Evolutionary conservation across 2,329 filamentous ascomycete genomes (phyloP).

Genomic region (Alternaria triticimaculans): DNA sequence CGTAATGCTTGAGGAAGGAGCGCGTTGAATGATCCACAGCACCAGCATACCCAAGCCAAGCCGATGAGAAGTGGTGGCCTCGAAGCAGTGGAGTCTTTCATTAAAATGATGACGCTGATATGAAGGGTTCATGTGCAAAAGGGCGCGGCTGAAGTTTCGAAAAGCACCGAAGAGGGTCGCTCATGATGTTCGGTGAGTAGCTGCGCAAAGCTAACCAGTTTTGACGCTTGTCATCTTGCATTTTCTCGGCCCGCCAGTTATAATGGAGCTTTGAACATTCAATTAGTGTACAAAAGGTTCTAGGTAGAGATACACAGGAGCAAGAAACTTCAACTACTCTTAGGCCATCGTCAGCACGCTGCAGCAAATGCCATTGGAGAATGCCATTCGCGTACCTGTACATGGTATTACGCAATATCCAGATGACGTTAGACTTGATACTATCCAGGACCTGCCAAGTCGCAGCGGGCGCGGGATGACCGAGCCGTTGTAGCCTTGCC

Average conservation of each 20-base stretch:
- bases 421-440: too few relatives aligned
- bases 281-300: neutral
- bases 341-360: neutral
- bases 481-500: constrained; percentile 25
- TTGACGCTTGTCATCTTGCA: neutral
- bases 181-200: neutral
- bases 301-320: neutral
- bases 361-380: neutral
- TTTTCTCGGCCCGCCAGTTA: neutral
- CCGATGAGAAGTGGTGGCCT: constrained; percentile 26
- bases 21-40: constrained; percentile 22
- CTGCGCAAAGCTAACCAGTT: neutral
- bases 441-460: too few relatives aligned
- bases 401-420: neutral
- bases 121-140: neutral
- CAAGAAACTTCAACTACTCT: neutral
- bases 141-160: neutral
- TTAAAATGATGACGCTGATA: neutral
- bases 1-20: constrained; percentile 17
- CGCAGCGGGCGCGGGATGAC: constrained; percentile 30
- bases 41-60: constrained; percentile 31
- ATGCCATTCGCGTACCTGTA: neutral
- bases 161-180: neutral
- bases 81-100: neutral
- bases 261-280: neutral